These are phyloP conservation scores for Luvunga scandens DNA, from an alignment of 345 rosid genomes.

Conservation along the genomic window DNA sequence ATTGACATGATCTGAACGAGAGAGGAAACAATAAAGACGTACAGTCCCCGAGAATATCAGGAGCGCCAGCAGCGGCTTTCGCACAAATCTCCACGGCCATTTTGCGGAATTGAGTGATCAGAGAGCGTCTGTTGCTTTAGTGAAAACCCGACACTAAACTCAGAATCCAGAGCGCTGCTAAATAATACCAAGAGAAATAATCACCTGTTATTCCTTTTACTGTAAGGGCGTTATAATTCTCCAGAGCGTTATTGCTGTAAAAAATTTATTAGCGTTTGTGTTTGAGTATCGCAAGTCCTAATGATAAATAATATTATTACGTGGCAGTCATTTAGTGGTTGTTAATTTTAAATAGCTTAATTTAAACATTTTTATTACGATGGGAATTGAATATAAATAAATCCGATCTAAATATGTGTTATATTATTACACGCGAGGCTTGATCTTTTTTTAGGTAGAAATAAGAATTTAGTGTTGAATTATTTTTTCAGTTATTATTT, in stretches of 20 bases:
- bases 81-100: slow-evolving; percentile 86
- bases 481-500: too few relatives aligned
- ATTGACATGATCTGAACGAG: neutral
- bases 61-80: slow-evolving; percentile 78
- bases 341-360: too few relatives aligned
- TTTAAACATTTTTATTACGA: too few relatives aligned
- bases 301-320: too few relatives aligned
- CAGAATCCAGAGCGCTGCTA: neutral
- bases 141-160: neutral
- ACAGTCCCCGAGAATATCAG: slow-evolving; percentile 79
- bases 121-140: neutral
- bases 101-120: neutral
- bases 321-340: too few relatives aligned
- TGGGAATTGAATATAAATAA: too few relatives aligned
- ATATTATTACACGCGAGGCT: too few relatives aligned
- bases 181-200: neutral
- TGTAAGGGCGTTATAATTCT: neutral
- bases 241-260: neutral
- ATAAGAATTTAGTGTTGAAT: too few relatives aligned
- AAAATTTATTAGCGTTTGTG: neutral
- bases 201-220: neutral
- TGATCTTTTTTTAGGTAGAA: too few relatives aligned
- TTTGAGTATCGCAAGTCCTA: too few relatives aligned
- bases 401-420: too few relatives aligned
- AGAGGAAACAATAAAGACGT: slow-evolving; percentile 5